Base-by-base conservation (phyloP, 768 basidiomycete genomes). In the Russula lepida region DNA sequence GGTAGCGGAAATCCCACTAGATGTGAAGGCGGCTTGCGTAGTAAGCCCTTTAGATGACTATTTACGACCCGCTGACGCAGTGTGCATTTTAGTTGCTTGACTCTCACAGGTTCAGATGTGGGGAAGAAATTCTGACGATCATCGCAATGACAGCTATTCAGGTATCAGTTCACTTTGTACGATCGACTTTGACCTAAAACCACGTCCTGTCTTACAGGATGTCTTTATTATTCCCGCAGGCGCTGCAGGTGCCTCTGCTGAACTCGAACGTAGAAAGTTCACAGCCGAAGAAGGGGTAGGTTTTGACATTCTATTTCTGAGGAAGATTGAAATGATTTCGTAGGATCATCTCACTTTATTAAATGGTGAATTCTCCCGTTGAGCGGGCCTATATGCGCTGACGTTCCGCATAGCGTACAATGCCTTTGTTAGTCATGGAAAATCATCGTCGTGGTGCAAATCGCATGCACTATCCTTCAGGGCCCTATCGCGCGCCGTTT, bases 271-370 rank as follows among this genome's bases (percentile, higher is more conserved):
- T 54, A 77, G 97, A 59, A 98, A 98, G 71, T 98, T 98, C 68
- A 98, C 93, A 0, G 93, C 95, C 0, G 95, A 98, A 73, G 97
- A 99, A 82, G 97, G 97, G 69, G 93, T 93, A 62, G 68, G 81
- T 75, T 8, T 27, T 44, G n/a, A 57, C 21, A 21, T 8, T 32
- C 15, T 43, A 7, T 6, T 30, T 46, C 21, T 51, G 19, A 30
- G n/a, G 12, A 53, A 47, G 52, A 25, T 46, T 35, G 11, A n/a
- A 32, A 37, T 58, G 33, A 51, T 47, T 55, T 54, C 52, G 37
- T 67, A 95, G 93, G 97, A 99, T 70, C 97, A 99, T 71, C 76
- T 98, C 23, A 98, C 97, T 4, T 75, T 97, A 4, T 72, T 99
- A 32, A 99, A 98, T 71, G 95, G 95, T 89, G 68, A 23, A 72